Percentiles rank a stretch among this genome's conserved stretches.
Evolutionary conservation across 805 yeast genomes (phyloP).

Genomic region (Brettanomyces anomalus): DNA sequence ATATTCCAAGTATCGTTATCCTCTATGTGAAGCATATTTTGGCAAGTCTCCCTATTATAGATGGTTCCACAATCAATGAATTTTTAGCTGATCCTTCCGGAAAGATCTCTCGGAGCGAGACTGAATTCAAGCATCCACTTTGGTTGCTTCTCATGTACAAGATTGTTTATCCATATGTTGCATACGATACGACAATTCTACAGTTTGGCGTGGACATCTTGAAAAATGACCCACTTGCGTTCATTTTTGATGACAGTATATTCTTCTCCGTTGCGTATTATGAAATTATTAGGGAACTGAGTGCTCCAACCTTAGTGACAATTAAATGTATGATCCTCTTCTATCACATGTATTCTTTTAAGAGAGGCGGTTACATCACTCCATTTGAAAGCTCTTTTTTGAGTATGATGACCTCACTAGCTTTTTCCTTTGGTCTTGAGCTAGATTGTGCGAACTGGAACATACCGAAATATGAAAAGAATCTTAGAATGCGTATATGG

Average conservation of each 20-base stretch:
- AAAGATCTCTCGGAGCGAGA: neutral
- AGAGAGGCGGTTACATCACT: slow-evolving; percentile 5
- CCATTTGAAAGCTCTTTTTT: slow-evolving; percentile 5
- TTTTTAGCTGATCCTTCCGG: slow-evolving; percentile 1
- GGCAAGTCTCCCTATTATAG: slow-evolving; percentile 4
- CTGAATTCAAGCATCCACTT: slow-evolving; percentile 2
- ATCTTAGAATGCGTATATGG: slow-evolving; percentile 5
- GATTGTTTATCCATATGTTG: slow-evolving; percentile 5
- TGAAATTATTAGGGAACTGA: slow-evolving; percentile 5
- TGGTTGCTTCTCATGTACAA: slow-evolving; percentile 6
- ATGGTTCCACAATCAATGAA: slow-evolving; percentile 5
- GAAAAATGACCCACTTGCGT: slow-evolving; percentile 4
- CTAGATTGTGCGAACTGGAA: slow-evolving; percentile 2
- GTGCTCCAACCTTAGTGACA: slow-evolving; percentile 5
- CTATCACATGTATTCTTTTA: slow-evolving; percentile 5
- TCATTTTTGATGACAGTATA: slow-evolving; percentile 5
- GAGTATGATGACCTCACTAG: slow-evolving; percentile 5
- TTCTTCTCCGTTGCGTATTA: slow-evolving; percentile 5
- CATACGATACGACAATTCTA: slow-evolving; percentile 5
- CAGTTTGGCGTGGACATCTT: slow-evolving; percentile 5
- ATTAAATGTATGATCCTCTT: slow-evolving; percentile 4
- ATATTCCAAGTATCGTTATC: slow-evolving; percentile 3
- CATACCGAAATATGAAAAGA: slow-evolving; percentile 6
- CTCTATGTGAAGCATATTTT: slow-evolving; percentile 5
- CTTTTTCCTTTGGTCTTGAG: slow-evolving; percentile 5